Conservation (phyloP, 106 monocot genomes). For the Dendrobium catenatum region DNA sequence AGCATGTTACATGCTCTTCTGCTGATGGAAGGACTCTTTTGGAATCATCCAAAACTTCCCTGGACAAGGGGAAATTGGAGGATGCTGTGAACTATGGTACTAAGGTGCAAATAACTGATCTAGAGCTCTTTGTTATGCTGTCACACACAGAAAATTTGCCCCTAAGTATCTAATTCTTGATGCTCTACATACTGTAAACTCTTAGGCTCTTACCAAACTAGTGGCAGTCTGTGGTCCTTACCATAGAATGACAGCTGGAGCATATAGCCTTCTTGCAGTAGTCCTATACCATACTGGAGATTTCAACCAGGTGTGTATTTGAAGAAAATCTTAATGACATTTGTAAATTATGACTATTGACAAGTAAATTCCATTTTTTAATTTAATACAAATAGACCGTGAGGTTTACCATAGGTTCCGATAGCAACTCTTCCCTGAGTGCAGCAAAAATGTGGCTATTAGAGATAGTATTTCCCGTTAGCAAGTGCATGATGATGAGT, state of each 20-base stretch:
- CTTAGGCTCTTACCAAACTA: conserved; percentile 86
- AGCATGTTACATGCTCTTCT: conserved; percentile 96
- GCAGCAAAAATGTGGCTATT: too few relatives aligned
- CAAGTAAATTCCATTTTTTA: too few relatives aligned
- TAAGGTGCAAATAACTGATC: conserved; percentile 37
- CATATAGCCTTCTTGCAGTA: conserved; percentile 94
- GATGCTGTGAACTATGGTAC: conserved; percentile 95
- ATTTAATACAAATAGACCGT: too few relatives aligned
- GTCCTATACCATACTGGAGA: conserved; percentile 97
- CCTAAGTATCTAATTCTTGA: background rate
- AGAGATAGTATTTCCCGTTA: too few relatives aligned
- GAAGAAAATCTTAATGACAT: background rate
- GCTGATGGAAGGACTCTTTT: conserved; percentile 90
- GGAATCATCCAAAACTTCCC: conserved; percentile 90
- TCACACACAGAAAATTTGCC: background rate
- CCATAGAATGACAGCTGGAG: conserved; percentile 97
- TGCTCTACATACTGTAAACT: background rate
- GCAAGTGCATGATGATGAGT: too few relatives aligned
- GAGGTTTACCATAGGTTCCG: too few relatives aligned
- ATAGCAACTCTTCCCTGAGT: too few relatives aligned
- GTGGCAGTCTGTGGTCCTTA: conserved; percentile 97
- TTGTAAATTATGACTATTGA: too few relatives aligned
- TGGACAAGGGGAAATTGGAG: conserved; percentile 95
- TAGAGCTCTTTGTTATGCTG: background rate
- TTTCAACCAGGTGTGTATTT: conserved; percentile 76